Evolutionary conservation across 1,139 yeast genomes (phyloP), one percentile per base, ranked within the genome.

Genomic region (Saccharomyces hybrid): DNA sequence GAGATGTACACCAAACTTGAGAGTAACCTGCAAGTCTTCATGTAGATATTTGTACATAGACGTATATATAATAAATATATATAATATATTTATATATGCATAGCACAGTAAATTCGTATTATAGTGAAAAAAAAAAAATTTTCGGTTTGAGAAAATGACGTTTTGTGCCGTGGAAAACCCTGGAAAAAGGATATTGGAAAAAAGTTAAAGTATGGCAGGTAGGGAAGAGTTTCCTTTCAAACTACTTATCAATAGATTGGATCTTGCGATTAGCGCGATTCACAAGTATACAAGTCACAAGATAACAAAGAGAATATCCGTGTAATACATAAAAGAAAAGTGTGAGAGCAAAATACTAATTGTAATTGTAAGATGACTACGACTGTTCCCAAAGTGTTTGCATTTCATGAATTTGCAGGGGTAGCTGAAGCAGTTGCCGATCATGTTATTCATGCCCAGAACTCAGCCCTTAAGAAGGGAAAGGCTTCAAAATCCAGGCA

Each of bases 371-470:
- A 28, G 19, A 89, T 89, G 97, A 89, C 97, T 2, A 88, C 96
- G 11, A 87, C 95, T 7, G 96, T 90, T 42, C 97, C 97, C 28
- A 84, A 89, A 61, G 86, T 90, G 53, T 89, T 87, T 76, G 88
- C 96, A 50, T 90, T 90, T 69, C 95, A 91, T 48, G 95, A 86
- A 71, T 85, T 89, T 66, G 76, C 83, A 34, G 95, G 90, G 19
- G 97, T 90, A 38, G 97, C 97, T 2, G 95, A 88, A 56, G 97
- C 97, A 26, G 96, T 91, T 47, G 97, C 96, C 1, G 93, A 88
- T 66, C 90, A 88, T 68, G 83, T 91, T 54, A 81, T 90, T 49
- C 78, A 84, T 46, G 86, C 91, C 13, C 98, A 93, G 72, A 85
- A 89, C 66, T 67, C 66, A 53, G 73, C 74, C 3, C 58, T 72